phyloP scores from a whole-genome alignment of 768 basidiomycete genomes.

The Galerina marginata region DNA sequence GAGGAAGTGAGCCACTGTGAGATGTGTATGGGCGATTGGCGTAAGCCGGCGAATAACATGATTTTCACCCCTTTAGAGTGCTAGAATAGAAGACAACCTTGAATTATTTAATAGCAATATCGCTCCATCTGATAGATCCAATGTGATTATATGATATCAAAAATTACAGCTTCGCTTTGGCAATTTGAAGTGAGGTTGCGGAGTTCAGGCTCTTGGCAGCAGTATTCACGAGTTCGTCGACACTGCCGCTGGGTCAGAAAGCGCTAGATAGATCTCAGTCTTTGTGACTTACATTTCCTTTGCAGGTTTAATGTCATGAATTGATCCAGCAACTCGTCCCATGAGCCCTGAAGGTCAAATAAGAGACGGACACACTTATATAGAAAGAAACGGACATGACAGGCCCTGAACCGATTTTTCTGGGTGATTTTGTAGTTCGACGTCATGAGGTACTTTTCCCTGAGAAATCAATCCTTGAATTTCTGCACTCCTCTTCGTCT shows the following conservation, averaged over 20 bases:
- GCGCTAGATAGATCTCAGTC: constrained; percentile 1
- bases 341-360: constrained; percentile 60
- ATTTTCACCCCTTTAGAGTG: background rate
- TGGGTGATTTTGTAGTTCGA: constrained; percentile 72
- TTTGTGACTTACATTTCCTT: constrained; percentile 72
- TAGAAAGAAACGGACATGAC: constrained; percentile 51
- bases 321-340: constrained; percentile 78
- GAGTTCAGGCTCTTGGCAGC: constrained; percentile 63
- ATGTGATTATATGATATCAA: constrained; percentile 33
- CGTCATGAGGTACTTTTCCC: constrained; percentile 78
- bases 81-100: background rate
- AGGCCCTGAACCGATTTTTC: constrained; percentile 65
- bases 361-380: background rate
- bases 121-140: background rate
- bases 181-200: constrained; percentile 45
- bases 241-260: constrained; percentile 42
- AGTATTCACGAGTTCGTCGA: constrained; percentile 80
- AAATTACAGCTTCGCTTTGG: constrained; percentile 58
- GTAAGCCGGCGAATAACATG: too few relatives aligned
- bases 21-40: too few relatives aligned
- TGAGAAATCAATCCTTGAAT: constrained; percentile 59
- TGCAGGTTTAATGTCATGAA: constrained; percentile 82
- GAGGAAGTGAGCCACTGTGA: too few relatives aligned
- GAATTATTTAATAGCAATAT: background rate
- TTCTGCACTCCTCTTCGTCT: constrained; percentile 63